Conservation (phyloP, 106 monocot species). For the Dactylorhiza incarnata region DNA sequence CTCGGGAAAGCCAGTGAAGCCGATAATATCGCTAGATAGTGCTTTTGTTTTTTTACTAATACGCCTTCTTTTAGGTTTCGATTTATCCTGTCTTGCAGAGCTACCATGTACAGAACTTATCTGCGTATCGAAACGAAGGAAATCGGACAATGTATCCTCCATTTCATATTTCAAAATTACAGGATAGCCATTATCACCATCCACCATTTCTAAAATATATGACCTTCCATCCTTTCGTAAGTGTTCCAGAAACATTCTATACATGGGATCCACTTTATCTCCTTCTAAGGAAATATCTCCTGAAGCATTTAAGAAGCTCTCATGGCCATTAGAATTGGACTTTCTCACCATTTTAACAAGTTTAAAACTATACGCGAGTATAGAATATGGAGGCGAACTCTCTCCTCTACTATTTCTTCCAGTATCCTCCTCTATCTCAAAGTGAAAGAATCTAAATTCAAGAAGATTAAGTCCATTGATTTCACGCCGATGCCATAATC, state of each 20-base stretch:
- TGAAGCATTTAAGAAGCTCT: slow-evolving; percentile 11
- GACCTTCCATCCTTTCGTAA: slow-evolving; percentile 34
- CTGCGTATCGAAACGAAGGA: background rate
- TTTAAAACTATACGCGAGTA: background rate
- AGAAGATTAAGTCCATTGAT: background rate
- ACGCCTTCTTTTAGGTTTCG: slow-evolving; percentile 2
- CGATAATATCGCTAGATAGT: background rate
- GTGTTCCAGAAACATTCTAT: slow-evolving; percentile 47
- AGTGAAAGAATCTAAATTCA: background rate
- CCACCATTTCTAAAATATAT: slow-evolving; percentile 42
- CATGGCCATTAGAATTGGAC: slow-evolving; percentile 15
- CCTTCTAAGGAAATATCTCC: background rate
- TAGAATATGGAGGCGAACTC: background rate
- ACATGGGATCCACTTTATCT: slow-evolving; percentile 29
- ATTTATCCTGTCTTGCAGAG: background rate
- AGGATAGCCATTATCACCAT: slow-evolving; percentile 22
- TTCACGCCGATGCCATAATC: background rate
- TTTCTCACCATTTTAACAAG: slow-evolving; percentile 12
- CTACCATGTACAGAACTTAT: background rate
- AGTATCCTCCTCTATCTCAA: slow-evolving; percentile 1
- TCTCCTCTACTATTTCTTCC: background rate
- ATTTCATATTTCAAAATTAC: slow-evolving; percentile 35
- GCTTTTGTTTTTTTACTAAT: background rate
- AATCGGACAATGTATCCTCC: background rate
- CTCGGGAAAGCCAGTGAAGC: background rate